Base-by-base conservation (phyloP, 495 filamentous ascomycete genomes). In the Neurospora sp. region DNA sequence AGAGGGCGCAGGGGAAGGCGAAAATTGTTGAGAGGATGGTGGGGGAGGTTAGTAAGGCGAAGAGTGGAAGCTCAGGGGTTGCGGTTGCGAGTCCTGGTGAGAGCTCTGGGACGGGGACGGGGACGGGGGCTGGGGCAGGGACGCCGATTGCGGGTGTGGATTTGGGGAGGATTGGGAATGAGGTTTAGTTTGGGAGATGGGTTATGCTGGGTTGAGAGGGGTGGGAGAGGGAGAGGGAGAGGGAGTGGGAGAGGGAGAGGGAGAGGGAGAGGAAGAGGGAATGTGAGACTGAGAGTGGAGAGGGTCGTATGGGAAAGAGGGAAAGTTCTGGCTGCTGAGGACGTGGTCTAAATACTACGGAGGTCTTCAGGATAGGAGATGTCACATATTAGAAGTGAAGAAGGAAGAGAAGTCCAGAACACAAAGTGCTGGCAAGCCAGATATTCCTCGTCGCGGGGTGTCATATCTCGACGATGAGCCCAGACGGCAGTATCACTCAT, bases 21-120 rank as follows among this genome's bases (percentile, higher is more conserved):
- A 95, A 92, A 80, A 87, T 98, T 69, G 91, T 97, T 62, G 92
- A 94, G 82, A 88, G 88, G 48, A 85, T 91, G 35, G 82, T 92
- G 18, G 90, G 90, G 0, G 92, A 93, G 75, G 79, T 78, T 38
- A 8, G 7, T 62, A 72, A 37, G 77, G 41, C 5, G n/a, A 40
- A 12, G 39, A 40, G 1, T 39, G 9, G 39, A 0, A 5, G 40
- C 9, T 27, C 20, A n/a, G n/a, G n/a, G n/a, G n/a, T n/a, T n/a
- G n/a, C 0, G 23, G 48, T 59, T 5, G 3, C 3, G 20, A 31
- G 20, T 59, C 23, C 48, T 5, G 48, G 20, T n/a, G n/a, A n/a
- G n/a, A n/a, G n/a, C n/a, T n/a, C n/a, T n/a, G n/a, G n/a, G n/a
- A n/a, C n/a, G n/a, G n/a, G n/a, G n/a, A n/a, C n/a, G n/a, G n/a